Evolutionary conservation across 768 basidiomycete species (phyloP).

Genomic region (Hericium rajendrae): DNA sequence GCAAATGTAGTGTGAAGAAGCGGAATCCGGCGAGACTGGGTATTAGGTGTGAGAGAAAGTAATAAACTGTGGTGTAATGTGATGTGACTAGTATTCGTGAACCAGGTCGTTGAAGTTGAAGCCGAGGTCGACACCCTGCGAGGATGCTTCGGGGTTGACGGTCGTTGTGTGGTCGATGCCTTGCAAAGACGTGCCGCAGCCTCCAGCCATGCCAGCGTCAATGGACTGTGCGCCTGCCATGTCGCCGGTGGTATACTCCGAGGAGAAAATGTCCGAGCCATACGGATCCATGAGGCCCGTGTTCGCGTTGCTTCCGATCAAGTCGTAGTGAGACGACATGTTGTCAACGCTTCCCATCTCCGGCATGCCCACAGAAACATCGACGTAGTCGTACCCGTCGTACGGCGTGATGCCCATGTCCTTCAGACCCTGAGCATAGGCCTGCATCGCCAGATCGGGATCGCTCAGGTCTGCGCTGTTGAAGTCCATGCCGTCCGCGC

Average conservation of each 20-base stretch:
- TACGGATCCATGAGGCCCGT: too few species aligned
- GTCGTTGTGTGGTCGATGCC: too few species aligned
- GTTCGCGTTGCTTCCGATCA: too few species aligned
- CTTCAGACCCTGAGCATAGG: conserved; percentile 10
- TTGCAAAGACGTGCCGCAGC: too few species aligned
- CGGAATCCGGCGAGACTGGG: not conserved
- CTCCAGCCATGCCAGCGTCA: too few species aligned
- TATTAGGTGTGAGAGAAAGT: not conserved
- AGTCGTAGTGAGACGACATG: not conserved
- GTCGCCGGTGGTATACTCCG: not conserved
- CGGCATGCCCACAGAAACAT: not conserved
- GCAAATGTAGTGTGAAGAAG: not conserved
- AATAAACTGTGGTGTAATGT: not conserved
- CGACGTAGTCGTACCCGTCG: not conserved
- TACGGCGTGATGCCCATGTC: conserved; percentile 6
- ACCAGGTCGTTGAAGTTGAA: conserved; percentile 14
- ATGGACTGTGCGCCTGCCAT: too few species aligned
- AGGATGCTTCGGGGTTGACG: too few species aligned
- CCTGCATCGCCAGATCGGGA: conserved; percentile 6
- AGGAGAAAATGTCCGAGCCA: conserved; percentile 1
- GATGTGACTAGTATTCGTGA: conserved; percentile 2
- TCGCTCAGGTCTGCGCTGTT: not conserved
- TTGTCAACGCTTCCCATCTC: conserved; percentile 6
- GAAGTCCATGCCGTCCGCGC: too few species aligned
- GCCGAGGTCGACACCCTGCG: not conserved